Evolutionary conservation across 345 rosid genomes (phyloP), one percentile per base, ranked within the genome.

Genomic region (Aegle marmelos): DNA sequence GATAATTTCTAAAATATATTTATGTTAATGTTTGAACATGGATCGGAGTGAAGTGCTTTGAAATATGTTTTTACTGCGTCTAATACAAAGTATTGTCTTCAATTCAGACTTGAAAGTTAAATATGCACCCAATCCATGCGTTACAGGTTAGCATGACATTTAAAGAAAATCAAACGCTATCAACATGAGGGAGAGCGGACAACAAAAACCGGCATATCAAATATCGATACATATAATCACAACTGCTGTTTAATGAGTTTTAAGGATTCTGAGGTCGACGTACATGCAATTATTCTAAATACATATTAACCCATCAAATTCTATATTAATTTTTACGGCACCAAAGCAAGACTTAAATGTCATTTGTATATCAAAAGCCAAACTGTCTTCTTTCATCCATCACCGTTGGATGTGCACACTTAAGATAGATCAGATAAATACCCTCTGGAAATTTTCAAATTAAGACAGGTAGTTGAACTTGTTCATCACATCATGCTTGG

Each of bases 351-450:
- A 34, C 45, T 54, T 71, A 6, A 6, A 33, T 22, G 10, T 24
- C 10, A 54, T 71, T 31, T 41, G 2, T 2, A 10, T 54, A 53
- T 41, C 34, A 71, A 34, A 22, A 22, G 4, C 27, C 21, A 31
- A 56, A 4, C 45, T 9, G 5, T 31, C 30, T 71, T 56, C 39
- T 30, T 54, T 54, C 28, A 39, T 92, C 96, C 86, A 87, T 85
- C 50, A 93, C 95, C 27, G 84, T 86, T 5, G 95, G 93, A 78
- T 91, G 90, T 69, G 98, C 86, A 81, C 93, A 98, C 88, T 92
- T 91, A 45, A 93, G 94, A 82, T 90, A 91, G 75, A 82, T 81
- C 36, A 81, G 94, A 1, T 90, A 90, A 72, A 93, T 95, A 71
- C 98, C 98, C 80, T 86, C 91, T 0, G 87, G 88, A 82, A 68